These are phyloP conservation scores for Claviceps arundinis DNA, from an alignment of 2,329 filamentous ascomycete species.

Conservation along the genomic window DNA sequence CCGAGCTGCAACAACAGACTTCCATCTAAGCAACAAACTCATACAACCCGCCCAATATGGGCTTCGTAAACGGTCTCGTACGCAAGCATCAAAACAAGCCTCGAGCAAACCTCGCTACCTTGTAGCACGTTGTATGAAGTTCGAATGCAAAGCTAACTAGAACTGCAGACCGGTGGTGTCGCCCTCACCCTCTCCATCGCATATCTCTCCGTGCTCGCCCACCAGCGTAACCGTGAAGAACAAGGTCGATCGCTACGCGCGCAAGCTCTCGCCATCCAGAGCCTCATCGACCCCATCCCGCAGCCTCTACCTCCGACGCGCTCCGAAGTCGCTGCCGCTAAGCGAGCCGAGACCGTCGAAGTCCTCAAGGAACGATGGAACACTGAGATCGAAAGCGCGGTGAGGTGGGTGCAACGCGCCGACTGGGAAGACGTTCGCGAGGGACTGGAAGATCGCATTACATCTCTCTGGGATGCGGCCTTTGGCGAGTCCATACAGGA, in stretches of 20 bases:
- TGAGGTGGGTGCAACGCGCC: slow-evolving; percentile 50
- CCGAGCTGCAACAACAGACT: background rate
- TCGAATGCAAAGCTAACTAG: background rate
- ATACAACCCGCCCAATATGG: slow-evolving; percentile 35
- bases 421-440: slow-evolving; percentile 53
- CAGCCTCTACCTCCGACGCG: slow-evolving; percentile 35
- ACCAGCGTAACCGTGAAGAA: slow-evolving; percentile 52
- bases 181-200: slow-evolving; percentile 61
- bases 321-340: slow-evolving; percentile 35
- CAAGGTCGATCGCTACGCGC: slow-evolving; percentile 44
- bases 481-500: slow-evolving; percentile 21
- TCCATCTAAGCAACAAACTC: background rate
- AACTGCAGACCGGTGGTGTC: slow-evolving; percentile 54
- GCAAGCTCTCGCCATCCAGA: slow-evolving; percentile 40
- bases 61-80: slow-evolving; percentile 65
- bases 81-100: background rate
- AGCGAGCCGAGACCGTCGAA: slow-evolving; percentile 46
- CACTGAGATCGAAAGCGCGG: slow-evolving; percentile 52
- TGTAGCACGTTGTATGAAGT: background rate
- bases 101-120: background rate
- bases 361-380: slow-evolving; percentile 70
- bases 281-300: slow-evolving; percentile 35
- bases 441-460: slow-evolving; percentile 36
- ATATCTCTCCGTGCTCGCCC: slow-evolving; percentile 57
- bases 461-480: slow-evolving; percentile 29